These are phyloP conservation scores for Corrigiola litoralis DNA, from an alignment of 179 eudicot species.

Conservation along the genomic window DNA sequence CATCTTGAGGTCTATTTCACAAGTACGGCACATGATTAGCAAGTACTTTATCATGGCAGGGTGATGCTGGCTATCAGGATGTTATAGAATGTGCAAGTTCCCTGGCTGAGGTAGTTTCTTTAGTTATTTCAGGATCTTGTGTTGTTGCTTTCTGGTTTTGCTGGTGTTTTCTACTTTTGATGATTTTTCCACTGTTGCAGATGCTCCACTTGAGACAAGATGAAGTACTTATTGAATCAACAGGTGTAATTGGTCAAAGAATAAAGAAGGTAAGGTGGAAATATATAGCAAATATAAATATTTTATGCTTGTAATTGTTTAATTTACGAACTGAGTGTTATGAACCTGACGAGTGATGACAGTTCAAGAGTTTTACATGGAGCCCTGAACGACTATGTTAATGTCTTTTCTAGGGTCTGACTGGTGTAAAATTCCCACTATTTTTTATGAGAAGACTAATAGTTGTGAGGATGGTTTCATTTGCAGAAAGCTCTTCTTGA, in stretches of 20 bases:
- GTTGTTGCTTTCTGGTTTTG: background rate
- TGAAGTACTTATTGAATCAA: conserved; percentile 85
- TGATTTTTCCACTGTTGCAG: conserved; percentile 25
- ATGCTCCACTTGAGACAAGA: conserved; percentile 57
- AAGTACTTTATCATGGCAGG: conserved; percentile 40
- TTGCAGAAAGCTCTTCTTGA: conserved; percentile 81
- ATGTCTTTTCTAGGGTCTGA: no score
- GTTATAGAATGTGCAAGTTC: conserved; percentile 67
- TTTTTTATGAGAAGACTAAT: conserved; percentile 11
- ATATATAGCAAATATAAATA: no score
- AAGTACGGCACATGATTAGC: background rate
- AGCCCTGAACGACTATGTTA: no score
- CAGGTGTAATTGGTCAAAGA: conserved; percentile 95
- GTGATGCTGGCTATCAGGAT: conserved; percentile 94
- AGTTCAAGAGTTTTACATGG: no score
- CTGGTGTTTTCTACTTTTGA: conserved; percentile 1
- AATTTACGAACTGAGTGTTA: background rate
- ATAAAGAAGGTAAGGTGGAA: conserved; percentile 72
- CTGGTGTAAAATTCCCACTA: no score
- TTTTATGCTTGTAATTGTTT: background rate
- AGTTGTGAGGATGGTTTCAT: background rate
- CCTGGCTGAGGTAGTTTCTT: conserved; percentile 63
- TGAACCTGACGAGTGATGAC: background rate
- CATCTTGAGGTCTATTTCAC: background rate
- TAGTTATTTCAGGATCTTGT: conserved; percentile 1